Percentiles rank a stretch among this genome's conserved stretches.
These are phyloP conservation scores for Helianthus annuus DNA, from an alignment of 129 eudicot genomes.

Conservation along the genomic window HanXRQr2.0-SUNRISE NC_035440.2:55031403-55031902, in stretches of 20 bases:
- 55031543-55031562: conserved; percentile 67
- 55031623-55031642: conserved; percentile 59
- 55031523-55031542: conserved; percentile 64
- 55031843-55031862: conserved; percentile 57
- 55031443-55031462: conserved; percentile 63
- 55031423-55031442: conserved; percentile 52
- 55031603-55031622: conserved; percentile 79
- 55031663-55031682: conserved; percentile 51
- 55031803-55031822: conserved; percentile 51
- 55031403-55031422: conserved; percentile 46
- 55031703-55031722: conserved; percentile 48
- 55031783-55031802: conserved; percentile 30
- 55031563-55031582: conserved; percentile 59
- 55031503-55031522: conserved; percentile 56
- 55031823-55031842: conserved; percentile 59
- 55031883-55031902: conserved; percentile 71
- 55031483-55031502: conserved; percentile 49
- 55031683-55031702: conserved; percentile 59
- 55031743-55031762: conserved; percentile 21
- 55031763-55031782: conserved; percentile 24
- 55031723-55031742: conserved; percentile 31
- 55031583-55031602: conserved; percentile 47
- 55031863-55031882: conserved; percentile 29
- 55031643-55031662: conserved; percentile 34
- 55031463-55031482: conserved; percentile 45